Base-by-base conservation (phyloP, 2,329 filamentous ascomycete genomes). In the Coniella vitis region DNA sequence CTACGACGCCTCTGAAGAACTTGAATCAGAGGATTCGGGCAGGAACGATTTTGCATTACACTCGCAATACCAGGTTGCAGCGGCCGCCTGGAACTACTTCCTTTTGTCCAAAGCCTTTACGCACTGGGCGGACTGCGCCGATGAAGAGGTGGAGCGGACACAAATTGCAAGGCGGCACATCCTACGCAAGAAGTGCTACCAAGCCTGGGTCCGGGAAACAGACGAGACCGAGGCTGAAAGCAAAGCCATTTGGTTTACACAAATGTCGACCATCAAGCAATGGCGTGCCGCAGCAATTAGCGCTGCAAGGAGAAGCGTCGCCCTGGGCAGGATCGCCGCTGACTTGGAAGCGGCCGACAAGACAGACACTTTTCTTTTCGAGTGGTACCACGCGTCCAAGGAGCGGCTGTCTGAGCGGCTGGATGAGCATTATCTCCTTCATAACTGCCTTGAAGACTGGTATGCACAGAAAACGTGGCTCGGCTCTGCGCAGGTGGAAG, bases 121-220 rank as follows among this genome's bases (percentile, higher is more conserved):
- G 1, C 80, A 85, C 55, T 94, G 88, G 88, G 76, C 78, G 10
- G 75, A 77, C 47, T 71, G 76, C 44, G 76, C 86, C 10, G 75
- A 73, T 5, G 80, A 86, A 13, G 79, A 87, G 58, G 70, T 81
- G 14, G 75, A 81, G 54, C 76, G 79, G 36, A 87, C 86, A 4
- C 79, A 77, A 4, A 73, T 81, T 37, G 87, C 86, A 17, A 76
- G 85, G 54, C 73, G 80, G 53, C 85, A 88, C 61, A 80, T 90
- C 52, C 68, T 93, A 47, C 74, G 83, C 48, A 79, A 78, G 12
- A 78, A 79, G 48, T 83, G 82, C 53, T 88, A 87, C 63, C 78
- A 78, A 50, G 79, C 79, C 7, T 89, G 85, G 85, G 73, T 77
- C 21, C 74, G 80, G 50, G 79, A 86, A 47, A 47, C 31, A 29